Percentiles rank a stretch among this genome's conserved stretches.
phyloP scores from a whole-genome alignment of 2,329 filamentous ascomycete genomes.

The Cercospora sojina region DNA sequence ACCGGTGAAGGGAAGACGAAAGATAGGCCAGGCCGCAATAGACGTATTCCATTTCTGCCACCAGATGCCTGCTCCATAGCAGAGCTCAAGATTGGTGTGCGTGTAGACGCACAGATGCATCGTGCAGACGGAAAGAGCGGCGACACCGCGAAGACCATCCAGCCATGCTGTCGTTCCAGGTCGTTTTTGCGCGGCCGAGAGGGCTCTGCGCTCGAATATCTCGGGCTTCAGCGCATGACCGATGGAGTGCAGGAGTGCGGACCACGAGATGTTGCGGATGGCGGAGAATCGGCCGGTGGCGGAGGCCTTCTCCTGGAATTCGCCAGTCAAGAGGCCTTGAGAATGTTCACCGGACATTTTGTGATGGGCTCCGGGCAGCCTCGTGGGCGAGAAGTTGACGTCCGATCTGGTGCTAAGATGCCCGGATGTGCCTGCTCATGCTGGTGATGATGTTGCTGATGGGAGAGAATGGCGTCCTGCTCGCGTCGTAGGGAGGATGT shows the following conservation, averaged over 20 bases:
- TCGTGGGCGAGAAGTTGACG: not conserved
- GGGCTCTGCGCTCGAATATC: constrained; percentile 16
- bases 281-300: constrained; percentile 1
- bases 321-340: constrained; percentile 11
- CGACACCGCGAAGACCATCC: constrained; percentile 65
- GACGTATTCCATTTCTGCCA: constrained; percentile 47
- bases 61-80: constrained; percentile 27
- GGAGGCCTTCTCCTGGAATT: constrained; percentile 12
- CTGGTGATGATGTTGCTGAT: constrained; percentile 2
- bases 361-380: not conserved
- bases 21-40: constrained; percentile 52
- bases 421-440: not conserved
- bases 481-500: not conserved
- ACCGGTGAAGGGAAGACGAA: constrained; percentile 61
- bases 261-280: constrained; percentile 10
- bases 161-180: constrained; percentile 53
- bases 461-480: not conserved
- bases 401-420: not conserved
- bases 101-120: constrained; percentile 60
- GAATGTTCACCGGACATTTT: constrained; percentile 9
- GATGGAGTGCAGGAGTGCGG: not conserved
- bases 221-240: constrained; percentile 19
- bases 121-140: constrained; percentile 63
- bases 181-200: constrained; percentile 16
- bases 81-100: constrained; percentile 51